Percentiles rank a stretch among this genome's conserved stretches.
These are phyloP conservation scores for Pseudopyricularia javanii DNA, from an alignment of 2,329 filamentous ascomycete genomes.

Conservation along the genomic window DNA sequence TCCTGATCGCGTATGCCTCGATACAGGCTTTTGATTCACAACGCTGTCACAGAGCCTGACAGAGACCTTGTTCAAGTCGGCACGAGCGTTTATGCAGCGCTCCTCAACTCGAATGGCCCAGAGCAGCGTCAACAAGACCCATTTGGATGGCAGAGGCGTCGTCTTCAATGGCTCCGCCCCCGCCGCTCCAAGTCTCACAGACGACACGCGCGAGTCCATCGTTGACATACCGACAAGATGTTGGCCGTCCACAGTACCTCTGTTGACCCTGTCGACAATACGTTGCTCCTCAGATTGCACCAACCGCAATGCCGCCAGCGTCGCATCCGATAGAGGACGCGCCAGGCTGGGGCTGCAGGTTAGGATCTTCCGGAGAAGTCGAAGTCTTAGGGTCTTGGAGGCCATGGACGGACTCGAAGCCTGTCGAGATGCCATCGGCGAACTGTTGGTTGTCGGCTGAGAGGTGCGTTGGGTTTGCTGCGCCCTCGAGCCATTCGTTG, in stretches of 20 bases:
- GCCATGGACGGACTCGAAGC: conserved; percentile 38
- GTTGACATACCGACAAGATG: not conserved
- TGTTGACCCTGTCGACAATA: conserved; percentile 26
- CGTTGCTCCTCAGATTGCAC: conserved; percentile 40
- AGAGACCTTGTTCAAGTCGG: conserved; percentile 1
- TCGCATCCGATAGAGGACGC: conserved; percentile 64
- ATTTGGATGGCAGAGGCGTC: conserved; percentile 28
- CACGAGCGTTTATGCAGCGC: conserved; percentile 17
- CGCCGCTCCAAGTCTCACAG: not conserved
- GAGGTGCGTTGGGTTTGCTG: not conserved
- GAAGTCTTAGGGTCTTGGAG: conserved; percentile 47
- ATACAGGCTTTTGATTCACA: conserved; percentile 7
- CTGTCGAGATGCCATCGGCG: conserved; percentile 28
- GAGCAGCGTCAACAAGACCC: conserved; percentile 33
- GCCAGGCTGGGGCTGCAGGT: conserved; percentile 63
- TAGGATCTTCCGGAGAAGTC: conserved; percentile 52
- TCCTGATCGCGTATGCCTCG: conserved; percentile 4
- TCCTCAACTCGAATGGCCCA: conserved; percentile 33
- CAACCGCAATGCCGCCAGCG: conserved; percentile 62
- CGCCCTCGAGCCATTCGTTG: not conserved
- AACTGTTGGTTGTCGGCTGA: conserved; percentile 16
- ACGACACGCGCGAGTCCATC: not conserved
- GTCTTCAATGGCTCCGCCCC: not conserved
- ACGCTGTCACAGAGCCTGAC: not conserved
- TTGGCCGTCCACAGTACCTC: not conserved